Evolutionary conservation across 2,329 filamentous ascomycete genomes (phyloP).

Genomic region (Xylaria polymorpha): DNA sequence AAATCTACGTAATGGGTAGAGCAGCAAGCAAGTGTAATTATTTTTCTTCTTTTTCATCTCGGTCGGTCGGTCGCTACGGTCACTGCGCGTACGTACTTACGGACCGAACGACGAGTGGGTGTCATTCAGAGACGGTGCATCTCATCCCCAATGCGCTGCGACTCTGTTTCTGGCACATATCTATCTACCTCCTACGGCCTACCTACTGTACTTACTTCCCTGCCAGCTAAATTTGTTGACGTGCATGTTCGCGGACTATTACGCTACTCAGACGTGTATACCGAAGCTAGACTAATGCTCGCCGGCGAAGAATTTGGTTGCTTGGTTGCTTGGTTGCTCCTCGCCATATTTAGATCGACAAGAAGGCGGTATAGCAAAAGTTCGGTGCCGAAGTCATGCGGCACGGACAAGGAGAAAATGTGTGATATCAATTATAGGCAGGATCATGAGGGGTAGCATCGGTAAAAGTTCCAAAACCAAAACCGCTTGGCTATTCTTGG

Average conservation of each 20-base stretch:
- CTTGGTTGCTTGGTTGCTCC: constrained; percentile 13
- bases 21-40: neutral
- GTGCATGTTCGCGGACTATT: constrained; percentile 7
- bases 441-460: constrained; percentile 36
- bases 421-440: constrained; percentile 23
- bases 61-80: neutral
- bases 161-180: constrained; percentile 12
- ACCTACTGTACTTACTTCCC: neutral
- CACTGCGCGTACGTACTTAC: neutral
- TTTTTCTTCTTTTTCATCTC: neutral
- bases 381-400: constrained; percentile 33
- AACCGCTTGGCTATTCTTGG: constrained; percentile 28
- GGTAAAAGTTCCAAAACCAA: neutral
- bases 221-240: constrained; percentile 19
- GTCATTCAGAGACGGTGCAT: constrained; percentile 12
- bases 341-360: constrained; percentile 31
- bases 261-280: constrained; percentile 6
- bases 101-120: constrained; percentile 28
- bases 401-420: constrained; percentile 15
- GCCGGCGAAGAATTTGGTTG: constrained; percentile 1
- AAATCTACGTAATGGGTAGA: neutral
- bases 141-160: constrained; percentile 15
- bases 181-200: neutral
- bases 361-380: constrained; percentile 26
- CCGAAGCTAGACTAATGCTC: neutral